Percentiles rank a stretch among this genome's conserved stretches.
These are phyloP conservation scores for Phytophthora tentaculata DNA, from an alignment of 352 stramenopile genomes.

Conservation along the genomic window DNA sequence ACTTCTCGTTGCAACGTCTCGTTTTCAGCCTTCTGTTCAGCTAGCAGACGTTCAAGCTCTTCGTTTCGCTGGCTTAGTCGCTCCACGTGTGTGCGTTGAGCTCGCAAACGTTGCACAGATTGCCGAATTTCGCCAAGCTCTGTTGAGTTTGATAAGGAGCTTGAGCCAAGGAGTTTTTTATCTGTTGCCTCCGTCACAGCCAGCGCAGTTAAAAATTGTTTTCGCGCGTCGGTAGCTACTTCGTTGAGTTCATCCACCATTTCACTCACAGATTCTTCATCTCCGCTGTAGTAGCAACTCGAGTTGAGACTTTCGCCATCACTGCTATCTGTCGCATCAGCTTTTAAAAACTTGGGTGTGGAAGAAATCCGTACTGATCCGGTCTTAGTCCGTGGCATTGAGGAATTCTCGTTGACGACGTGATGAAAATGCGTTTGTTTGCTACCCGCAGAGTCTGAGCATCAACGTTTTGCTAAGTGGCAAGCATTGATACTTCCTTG, in stretches of 20 bases:
- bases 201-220: neutral
- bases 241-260: slow-evolving; percentile 1
- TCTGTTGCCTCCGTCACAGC: neutral
- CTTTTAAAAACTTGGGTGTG: neutral
- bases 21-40: slow-evolving; percentile 45
- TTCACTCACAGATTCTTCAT: slow-evolving; percentile 10
- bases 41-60: slow-evolving; percentile 42
- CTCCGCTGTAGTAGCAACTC: neutral
- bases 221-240: neutral
- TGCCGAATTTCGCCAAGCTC: slow-evolving; percentile 59
- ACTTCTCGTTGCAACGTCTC: slow-evolving; percentile 52
- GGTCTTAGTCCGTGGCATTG: neutral
- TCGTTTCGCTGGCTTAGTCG: slow-evolving; percentile 51
- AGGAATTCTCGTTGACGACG: neutral
- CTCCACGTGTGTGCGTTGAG: slow-evolving; percentile 63
- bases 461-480: neutral
- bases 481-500: neutral
- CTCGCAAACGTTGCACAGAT: slow-evolving; percentile 54
- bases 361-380: neutral
- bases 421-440: neutral
- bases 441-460: slow-evolving; percentile 4
- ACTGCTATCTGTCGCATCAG: neutral
- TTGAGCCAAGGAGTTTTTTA: slow-evolving; percentile 12
- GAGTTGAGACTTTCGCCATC: neutral
- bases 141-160: slow-evolving; percentile 19